These are phyloP conservation scores for Tolypocladium paradoxum DNA, from an alignment of 2,329 filamentous ascomycete genomes.

Conservation along the genomic window DNA sequence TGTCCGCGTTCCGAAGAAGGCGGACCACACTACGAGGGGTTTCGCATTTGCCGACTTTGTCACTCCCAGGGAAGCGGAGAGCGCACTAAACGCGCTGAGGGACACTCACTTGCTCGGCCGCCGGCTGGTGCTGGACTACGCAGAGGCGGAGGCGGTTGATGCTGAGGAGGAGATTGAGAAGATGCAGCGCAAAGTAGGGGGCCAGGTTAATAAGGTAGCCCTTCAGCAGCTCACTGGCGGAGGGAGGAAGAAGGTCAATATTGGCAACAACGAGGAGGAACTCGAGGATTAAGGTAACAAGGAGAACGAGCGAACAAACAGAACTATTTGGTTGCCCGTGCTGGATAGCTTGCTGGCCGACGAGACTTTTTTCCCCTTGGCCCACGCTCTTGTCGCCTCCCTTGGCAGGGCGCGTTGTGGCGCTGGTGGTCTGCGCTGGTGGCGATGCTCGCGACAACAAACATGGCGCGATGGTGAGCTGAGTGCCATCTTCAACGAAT, in stretches of 20 bases:
- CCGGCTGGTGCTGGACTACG: slow-evolving; percentile 83
- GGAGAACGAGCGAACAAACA: slow-evolving; percentile 3
- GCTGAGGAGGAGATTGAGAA: slow-evolving; percentile 92
- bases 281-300: slow-evolving; percentile 22
- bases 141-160: slow-evolving; percentile 77
- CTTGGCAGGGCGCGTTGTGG: slow-evolving; percentile 6
- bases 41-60: slow-evolving; percentile 97
- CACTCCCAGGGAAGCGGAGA: slow-evolving; percentile 77
- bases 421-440: neutral
- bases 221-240: slow-evolving; percentile 77
- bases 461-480: slow-evolving; percentile 3
- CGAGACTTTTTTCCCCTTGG: slow-evolving; percentile 1
- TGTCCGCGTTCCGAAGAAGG: slow-evolving; percentile 90
- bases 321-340: slow-evolving; percentile 10
- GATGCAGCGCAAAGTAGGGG: slow-evolving; percentile 92
- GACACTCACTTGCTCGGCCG: slow-evolving; percentile 91
- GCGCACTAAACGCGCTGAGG: slow-evolving; percentile 80
- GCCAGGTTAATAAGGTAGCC: slow-evolving; percentile 82
- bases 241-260: slow-evolving; percentile 80
- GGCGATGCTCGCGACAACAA: slow-evolving; percentile 1
- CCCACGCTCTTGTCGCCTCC: slow-evolving; percentile 4
- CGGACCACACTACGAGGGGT: slow-evolving; percentile 76
- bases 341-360: slow-evolving; percentile 3
- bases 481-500: slow-evolving; percentile 13
- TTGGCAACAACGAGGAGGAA: slow-evolving; percentile 60